Percentiles rank a stretch among this genome's conserved stretches.
These are phyloP conservation scores for Solanum dulcamara DNA, from an alignment of 257 asterid species.

Conservation along the genomic window DNA sequence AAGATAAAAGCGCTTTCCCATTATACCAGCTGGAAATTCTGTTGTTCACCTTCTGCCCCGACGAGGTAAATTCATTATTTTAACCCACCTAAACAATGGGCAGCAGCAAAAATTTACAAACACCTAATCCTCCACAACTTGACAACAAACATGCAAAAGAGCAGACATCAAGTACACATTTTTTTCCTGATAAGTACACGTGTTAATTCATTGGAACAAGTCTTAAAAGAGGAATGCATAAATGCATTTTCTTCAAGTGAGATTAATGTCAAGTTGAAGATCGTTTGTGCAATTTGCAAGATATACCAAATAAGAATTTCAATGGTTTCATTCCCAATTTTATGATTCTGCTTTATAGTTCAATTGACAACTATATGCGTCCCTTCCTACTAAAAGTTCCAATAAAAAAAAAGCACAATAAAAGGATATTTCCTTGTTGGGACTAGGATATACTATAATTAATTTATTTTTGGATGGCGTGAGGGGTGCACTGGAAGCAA, in stretches of 20 bases:
- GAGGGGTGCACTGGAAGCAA: neutral
- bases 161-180: neutral
- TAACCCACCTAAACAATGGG: neutral
- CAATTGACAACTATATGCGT: neutral
- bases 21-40: neutral
- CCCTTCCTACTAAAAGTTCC: neutral
- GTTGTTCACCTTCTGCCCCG: neutral
- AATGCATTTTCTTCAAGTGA: neutral
- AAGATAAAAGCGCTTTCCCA: neutral
- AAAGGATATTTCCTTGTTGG: neutral
- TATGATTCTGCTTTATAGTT: neutral
- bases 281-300: neutral
- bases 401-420: neutral
- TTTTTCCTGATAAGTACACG: neutral
- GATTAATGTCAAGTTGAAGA: neutral
- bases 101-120: neutral
- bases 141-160: neutral
- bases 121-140: neutral
- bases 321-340: neutral
- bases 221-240: neutral
- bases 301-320: neutral
- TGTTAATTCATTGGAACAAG: neutral
- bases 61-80: neutral
- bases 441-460: neutral
- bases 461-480: neutral